These are phyloP conservation scores for Claviceps africana DNA, from an alignment of 2,329 filamentous ascomycete species.

Conservation along the genomic window DNA sequence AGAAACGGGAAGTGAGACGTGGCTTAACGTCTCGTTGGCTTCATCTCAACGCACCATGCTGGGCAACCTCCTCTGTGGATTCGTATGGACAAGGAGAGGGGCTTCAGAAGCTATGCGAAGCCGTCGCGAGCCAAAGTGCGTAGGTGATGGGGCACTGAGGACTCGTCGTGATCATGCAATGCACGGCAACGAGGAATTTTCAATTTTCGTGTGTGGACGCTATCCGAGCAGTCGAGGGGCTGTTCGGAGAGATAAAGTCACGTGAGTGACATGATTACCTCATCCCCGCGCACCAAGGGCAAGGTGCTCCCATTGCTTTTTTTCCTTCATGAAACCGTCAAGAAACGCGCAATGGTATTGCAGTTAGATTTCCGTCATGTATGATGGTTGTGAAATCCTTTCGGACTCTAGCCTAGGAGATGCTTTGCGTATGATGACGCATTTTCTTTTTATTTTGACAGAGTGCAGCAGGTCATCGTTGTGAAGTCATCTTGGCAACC, in stretches of 20 bases:
- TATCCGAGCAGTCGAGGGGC: conserved; percentile 28
- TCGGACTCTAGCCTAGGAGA: too few relatives aligned
- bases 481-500: too few relatives aligned
- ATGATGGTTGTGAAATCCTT: too few relatives aligned
- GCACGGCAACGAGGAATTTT: conserved; percentile 25
- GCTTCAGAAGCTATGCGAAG: conserved; percentile 22
- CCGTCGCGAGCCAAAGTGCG: conserved; percentile 25
- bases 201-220: conserved; percentile 32
- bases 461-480: too few relatives aligned
- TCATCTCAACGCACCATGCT: conserved; percentile 29
- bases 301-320: neutral
- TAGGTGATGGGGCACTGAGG: conserved; percentile 22
- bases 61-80: conserved; percentile 36
- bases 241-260: conserved; percentile 17
- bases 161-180: conserved; percentile 25
- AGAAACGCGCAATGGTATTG: too few relatives aligned
- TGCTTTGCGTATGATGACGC: too few relatives aligned
- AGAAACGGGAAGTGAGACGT: neutral
- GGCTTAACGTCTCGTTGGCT: conserved; percentile 7
- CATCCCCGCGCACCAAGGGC: conserved; percentile 8
- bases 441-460: too few relatives aligned
- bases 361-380: too few relatives aligned
- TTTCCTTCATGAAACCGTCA: neutral
- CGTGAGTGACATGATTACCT: conserved; percentile 19
- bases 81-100: conserved; percentile 22